These are phyloP conservation scores for Macrotyloma uniflorum DNA, from an alignment of 306 rosid species.

Conservation along the genomic window DNA sequence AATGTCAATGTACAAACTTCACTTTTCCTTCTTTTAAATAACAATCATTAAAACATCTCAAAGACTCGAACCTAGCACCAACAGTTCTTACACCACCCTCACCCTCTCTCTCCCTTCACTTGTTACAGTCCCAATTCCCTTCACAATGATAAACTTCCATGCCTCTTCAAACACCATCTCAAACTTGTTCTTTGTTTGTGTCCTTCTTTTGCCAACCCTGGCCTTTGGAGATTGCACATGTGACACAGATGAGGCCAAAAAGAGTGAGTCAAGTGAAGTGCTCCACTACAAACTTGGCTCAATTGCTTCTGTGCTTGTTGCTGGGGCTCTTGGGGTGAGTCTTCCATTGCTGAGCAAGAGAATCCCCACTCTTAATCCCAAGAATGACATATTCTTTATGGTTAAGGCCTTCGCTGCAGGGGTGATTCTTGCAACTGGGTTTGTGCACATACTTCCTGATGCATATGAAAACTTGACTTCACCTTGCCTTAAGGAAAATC, in stretches of 20 bases:
- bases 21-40: constrained; percentile 21
- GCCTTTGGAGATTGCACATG: constrained; percentile 45
- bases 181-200: constrained; percentile 19
- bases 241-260: constrained; percentile 22
- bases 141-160: constrained; percentile 5
- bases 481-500: constrained; percentile 52
- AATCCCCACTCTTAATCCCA: constrained; percentile 54
- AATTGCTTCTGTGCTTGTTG: constrained; percentile 60
- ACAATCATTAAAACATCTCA: constrained; percentile 1
- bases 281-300: constrained; percentile 63
- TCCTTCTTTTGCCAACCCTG: constrained; percentile 38
- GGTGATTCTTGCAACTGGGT: constrained; percentile 67
- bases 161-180: constrained; percentile 33
- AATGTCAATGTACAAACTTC: not conserved
- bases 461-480: constrained; percentile 63
- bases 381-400: constrained; percentile 62
- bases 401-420: constrained; percentile 82
- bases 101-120: constrained; percentile 13
- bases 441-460: constrained; percentile 73
- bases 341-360: constrained; percentile 64
- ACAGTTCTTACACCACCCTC: not conserved
- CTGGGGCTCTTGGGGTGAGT: constrained; percentile 70
- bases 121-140: not conserved
- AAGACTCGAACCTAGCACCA: constrained; percentile 1
- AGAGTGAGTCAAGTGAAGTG: constrained; percentile 26